Conservation (phyloP, 768 basidiomycete species). For the Lactarius tabidus region DNA sequence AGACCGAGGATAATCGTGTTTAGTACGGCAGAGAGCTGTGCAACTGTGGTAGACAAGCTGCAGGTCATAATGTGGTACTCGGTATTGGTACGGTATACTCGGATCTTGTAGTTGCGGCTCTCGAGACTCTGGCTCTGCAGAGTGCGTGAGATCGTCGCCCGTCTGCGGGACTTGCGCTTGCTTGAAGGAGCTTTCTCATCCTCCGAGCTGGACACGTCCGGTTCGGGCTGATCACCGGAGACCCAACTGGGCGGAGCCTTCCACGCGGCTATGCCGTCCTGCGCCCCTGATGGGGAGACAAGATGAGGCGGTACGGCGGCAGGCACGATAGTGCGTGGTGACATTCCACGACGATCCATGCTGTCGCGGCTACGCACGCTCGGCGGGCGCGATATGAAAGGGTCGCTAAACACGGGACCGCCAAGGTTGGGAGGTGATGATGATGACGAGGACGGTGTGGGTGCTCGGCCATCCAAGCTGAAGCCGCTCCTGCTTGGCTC, state of each 20-base stretch:
- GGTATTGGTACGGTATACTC: slow-evolving; percentile 73
- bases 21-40: slow-evolving; percentile 57
- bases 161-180: slow-evolving; percentile 27
- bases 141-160: slow-evolving; percentile 10
- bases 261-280: slow-evolving; percentile 40
- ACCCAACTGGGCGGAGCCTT: slow-evolving; percentile 76
- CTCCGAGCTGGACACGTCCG: slow-evolving; percentile 43
- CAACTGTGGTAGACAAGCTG: slow-evolving; percentile 60
- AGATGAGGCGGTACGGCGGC: slow-evolving; percentile 20
- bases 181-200: slow-evolving; percentile 30
- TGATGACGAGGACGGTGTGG: slow-evolving; percentile 17
- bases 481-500: slow-evolving; percentile 33
- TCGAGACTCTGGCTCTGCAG: slow-evolving; percentile 4
- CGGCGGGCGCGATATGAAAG: slow-evolving; percentile 20
- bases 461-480: slow-evolving; percentile 12
- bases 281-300: slow-evolving; percentile 20
- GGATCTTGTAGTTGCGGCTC: slow-evolving; percentile 47
- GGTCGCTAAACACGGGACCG: slow-evolving; percentile 23
- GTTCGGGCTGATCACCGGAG: slow-evolving; percentile 44
- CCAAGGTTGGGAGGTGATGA: slow-evolving; percentile 14
- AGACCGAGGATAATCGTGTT: slow-evolving; percentile 52
- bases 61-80: slow-evolving; percentile 69
- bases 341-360: slow-evolving; percentile 16
- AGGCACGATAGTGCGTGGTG: slow-evolving; percentile 13
- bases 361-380: slow-evolving; percentile 17